Evolutionary conservation across 2,329 filamentous ascomycete genomes (phyloP), one percentile per base, ranked within the genome.

Genomic region (Cadophora luteo-olivacea): DNA sequence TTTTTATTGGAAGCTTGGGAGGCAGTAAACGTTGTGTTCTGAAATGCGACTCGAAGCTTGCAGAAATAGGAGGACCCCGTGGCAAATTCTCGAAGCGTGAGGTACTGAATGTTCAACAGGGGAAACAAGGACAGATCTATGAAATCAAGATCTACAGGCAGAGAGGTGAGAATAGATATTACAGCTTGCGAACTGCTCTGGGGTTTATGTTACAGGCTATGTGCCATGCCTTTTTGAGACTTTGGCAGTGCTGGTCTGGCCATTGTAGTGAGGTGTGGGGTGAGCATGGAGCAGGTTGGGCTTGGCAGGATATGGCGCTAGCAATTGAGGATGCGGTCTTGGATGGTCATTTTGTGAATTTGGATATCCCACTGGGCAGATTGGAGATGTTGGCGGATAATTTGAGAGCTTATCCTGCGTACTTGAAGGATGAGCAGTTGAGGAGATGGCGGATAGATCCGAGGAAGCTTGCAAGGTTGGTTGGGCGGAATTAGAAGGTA

Each of bases 1-100:
- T 70, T 24, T 70, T 68, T 63, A 66, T 70, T 32, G 65, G 68
- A 3, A 66, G 41, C 24, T 24, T 70, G 6, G 45, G 29, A n/a
- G 54, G 48, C 19, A 64, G 61, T n/a, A 54, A 41, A 38, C 48
- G 61, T 11, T 64, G 48, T 52, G 12, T 54, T 7, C 22, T 64
- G 4, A 49, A 54, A 12, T 24, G 33, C 14, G 45, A 64, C n/a
- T 29, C 22, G 12, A 60, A 36, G 4, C 57, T 38, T 45, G n/a
- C 57, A 16, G 57, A 60, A 45, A 12, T 25, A 25, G 33, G 22
- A 12, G 57, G 32, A 49, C 60, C 16, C 12, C 58, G 11, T 8
- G 41, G 33, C 7, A 45, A 24, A 32, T 63, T 51, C 22, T 45
- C 29, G 16, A 48, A 51, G n/a, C 48, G 51, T 2, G 36, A 57